phyloP scores from a whole-genome alignment of 306 rosid species.

The Gynostemma pentaphyllum region DNA sequence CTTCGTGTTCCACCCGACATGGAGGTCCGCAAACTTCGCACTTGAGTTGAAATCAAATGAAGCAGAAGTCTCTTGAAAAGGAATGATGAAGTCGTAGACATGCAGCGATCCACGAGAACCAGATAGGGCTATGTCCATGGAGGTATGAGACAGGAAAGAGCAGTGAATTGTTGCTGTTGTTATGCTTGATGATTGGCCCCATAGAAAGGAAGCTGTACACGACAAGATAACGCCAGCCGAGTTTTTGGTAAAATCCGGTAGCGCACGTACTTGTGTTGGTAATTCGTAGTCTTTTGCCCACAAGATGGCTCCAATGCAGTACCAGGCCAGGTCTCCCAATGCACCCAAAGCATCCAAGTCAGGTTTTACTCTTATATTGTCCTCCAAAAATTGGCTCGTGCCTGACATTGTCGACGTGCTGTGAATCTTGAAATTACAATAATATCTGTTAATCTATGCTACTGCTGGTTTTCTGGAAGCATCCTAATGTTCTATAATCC shows the following conservation, averaged over 20 bases:
- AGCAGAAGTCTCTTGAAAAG: conserved; percentile 41
- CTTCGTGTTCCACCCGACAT: conserved; percentile 43
- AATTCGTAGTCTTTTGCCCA: conserved; percentile 58
- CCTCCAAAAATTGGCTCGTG: conserved; percentile 34
- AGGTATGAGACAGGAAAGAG: conserved; percentile 49
- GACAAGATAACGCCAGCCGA: conserved; percentile 51
- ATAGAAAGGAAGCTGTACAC: conserved; percentile 38
- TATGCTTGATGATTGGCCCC: conserved; percentile 32
- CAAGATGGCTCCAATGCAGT: conserved; percentile 59
- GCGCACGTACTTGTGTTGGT: conserved; percentile 41
- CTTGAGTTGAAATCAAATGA: conserved; percentile 34
- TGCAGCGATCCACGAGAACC: conserved; percentile 44
- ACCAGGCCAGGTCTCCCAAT: conserved; percentile 66
- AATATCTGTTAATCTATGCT: no score
- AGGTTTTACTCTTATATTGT: conserved; percentile 48
- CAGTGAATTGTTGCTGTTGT: conserved; percentile 50
- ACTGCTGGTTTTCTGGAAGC: no score
- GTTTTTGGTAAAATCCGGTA: conserved; percentile 36
- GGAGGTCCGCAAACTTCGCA: conserved; percentile 51
- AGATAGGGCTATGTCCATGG: conserved; percentile 54
- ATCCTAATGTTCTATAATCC: no score
- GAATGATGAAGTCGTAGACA: conserved; percentile 52
- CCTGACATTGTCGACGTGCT: conserved; percentile 45
- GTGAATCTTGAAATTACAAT: conserved; percentile 36
- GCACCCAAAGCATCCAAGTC: conserved; percentile 67